Base-by-base conservation (phyloP, 768 basidiomycete genomes). In the Sarcodon aspratus region DNA sequence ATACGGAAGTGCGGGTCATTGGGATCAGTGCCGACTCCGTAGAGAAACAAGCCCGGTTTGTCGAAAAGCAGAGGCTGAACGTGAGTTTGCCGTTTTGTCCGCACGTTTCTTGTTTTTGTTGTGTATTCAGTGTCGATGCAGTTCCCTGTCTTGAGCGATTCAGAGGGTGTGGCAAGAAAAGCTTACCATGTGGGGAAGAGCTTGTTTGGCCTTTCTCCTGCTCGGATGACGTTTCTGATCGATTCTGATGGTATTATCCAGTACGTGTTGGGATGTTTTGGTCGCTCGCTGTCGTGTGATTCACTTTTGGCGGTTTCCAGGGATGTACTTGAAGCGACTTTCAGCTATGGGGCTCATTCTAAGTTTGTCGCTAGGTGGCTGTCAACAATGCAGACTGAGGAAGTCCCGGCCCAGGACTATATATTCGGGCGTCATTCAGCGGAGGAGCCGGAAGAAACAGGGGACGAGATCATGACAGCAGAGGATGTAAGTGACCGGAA, bases 101-200 rank as follows among this genome's bases (percentile, higher is more conserved):
- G 7, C 9, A 21, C 4, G 12, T 17, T 11, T 8, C 18, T 12
- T 27, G 42, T 9, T 21, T 1, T 48, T 31, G 32, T 12, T 43
- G 33, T 13, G 42, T 45, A 45, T 43, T 13, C 21, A 17, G 43
- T 37, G 34, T 13, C 36, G 6, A 36, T 35, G 37, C 51, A 86
- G 84, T 92, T 85, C 64, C 86, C 87, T 3, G 74, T 92, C 18
- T 65, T 93, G 55, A 87, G 84, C 55, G 90, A 93, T 55, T 60
- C 64, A 15, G 70, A 79, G 10, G 80, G 80, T 36, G 69, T 72
- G 48, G 80, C 74, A 3, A 71, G 80, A 54, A 77, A 79, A 57
- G 70, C 74, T 3, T 92, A 85, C 57, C 65, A 71, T 1, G 72
- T 88, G n/a, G 77, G 76, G 9, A 82, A 75, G 55, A 77, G 78